These are phyloP conservation scores for Aspergillus calidoustus DNA, from an alignment of 2,329 filamentous ascomycete species.

Conservation along the genomic window DNA sequence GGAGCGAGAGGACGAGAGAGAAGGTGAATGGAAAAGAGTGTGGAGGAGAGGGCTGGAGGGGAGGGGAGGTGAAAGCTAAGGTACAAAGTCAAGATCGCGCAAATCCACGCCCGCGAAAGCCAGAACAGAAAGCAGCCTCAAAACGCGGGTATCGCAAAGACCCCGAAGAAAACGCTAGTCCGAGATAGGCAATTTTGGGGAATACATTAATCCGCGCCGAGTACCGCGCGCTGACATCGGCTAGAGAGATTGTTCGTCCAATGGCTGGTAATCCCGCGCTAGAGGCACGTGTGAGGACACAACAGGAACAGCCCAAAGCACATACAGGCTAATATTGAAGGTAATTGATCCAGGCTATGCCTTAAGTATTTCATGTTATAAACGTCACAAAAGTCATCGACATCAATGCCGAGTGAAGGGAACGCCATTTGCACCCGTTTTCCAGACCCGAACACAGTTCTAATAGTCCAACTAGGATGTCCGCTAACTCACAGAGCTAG, in stretches of 20 bases:
- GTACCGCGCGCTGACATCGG: slow-evolving; percentile 21
- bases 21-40: slow-evolving; percentile 21
- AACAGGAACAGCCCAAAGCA: slow-evolving; percentile 11
- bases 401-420: slow-evolving; percentile 36
- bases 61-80: slow-evolving; percentile 21
- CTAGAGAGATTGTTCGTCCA: slow-evolving; percentile 8
- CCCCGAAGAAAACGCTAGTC: slow-evolving; percentile 44
- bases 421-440: slow-evolving; percentile 51
- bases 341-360: slow-evolving; percentile 29
- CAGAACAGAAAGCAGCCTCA: slow-evolving; percentile 32
- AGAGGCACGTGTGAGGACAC: slow-evolving; percentile 10
- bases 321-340: background rate
- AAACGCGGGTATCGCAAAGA: slow-evolving; percentile 46
- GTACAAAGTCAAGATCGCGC: slow-evolving; percentile 32
- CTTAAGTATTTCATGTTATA: slow-evolving; percentile 39
- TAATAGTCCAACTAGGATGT: slow-evolving; percentile 45
- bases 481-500: slow-evolving; percentile 33
- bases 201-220: slow-evolving; percentile 35
- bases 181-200: slow-evolving; percentile 34
- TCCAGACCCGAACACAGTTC: slow-evolving; percentile 50
- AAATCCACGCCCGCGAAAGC: slow-evolving; percentile 36
- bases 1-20: slow-evolving; percentile 19
- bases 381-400: slow-evolving; percentile 38
- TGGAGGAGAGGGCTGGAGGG: slow-evolving; percentile 23
- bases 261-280: background rate